Evolutionary conservation across 441 rosid species (phyloP), one percentile per base, ranked within the genome.

Genomic region (Erodium trifolium): DNA sequence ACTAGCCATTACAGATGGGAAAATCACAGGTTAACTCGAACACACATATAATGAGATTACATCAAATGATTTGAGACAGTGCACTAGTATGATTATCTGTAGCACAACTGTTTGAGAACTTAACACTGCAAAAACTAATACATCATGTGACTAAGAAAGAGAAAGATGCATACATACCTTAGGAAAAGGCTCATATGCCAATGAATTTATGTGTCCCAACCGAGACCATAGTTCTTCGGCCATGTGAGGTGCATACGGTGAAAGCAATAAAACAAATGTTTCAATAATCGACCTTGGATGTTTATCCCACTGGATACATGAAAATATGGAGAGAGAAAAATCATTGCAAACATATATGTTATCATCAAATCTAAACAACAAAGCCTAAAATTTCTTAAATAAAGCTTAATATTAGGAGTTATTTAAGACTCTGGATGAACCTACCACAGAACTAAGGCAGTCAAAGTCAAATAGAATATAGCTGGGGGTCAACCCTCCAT

Each of bases 211-310:
- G 71, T 91, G 85, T 73, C 96, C 92, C 17, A 93, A 74, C 72
- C 90, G 93, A 65, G 78, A 87, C 99, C 99, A 93, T 71, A 93
- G 88, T 83, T 93, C 97, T 81, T 93, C 99, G 0, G 96, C 87
- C 83, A 94, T 94, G 82, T 93, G 96, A 73, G 97, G 99, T 6
- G 95, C 92, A 51, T 91, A 91, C 51, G 99, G 99, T 10, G 97
- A 81, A 57, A 93, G 92, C 82, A 93, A 76, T 72, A 91, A 77
- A 73, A 88, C 83, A 67, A 87, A 94, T 35, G 84, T 84, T 82
- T 89, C 92, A 43, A 85, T 77, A 19, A 85, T 80, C 51, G 78
- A 80, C 77, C 78, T 84, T 11, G 97, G 96, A 47, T 82, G 97
- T 70, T 82, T 88, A 55, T 84, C 88, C 99, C 97, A 91, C 96